These are phyloP conservation scores for Diversispora epigaea DNA, from an alignment of 192 early-diverging fungal species.

Conservation along the genomic window DNA sequence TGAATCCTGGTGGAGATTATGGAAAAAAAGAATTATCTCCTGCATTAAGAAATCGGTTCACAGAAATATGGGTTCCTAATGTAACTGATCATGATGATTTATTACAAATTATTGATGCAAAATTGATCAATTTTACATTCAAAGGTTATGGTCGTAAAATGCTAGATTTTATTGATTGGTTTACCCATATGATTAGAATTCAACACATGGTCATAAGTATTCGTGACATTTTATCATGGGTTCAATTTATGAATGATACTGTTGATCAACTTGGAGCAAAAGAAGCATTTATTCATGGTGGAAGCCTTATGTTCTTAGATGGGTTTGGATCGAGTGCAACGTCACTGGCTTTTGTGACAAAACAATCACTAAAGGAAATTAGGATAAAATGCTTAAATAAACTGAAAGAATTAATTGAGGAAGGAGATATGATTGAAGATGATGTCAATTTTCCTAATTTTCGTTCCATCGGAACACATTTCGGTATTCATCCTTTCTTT, in stretches of 20 bases:
- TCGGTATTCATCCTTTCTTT: constrained; percentile 82
- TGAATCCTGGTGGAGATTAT: constrained; percentile 99
- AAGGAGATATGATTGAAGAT: constrained; percentile 42
- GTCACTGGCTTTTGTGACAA: constrained; percentile 51
- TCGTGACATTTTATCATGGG: constrained; percentile 94
- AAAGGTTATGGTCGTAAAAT: constrained; percentile 57
- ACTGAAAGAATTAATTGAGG: constrained; percentile 45
- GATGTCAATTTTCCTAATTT: constrained; percentile 37
- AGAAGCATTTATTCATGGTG: constrained; percentile 80
- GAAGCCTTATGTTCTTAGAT: constrained; percentile 87
- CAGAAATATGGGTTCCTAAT: constrained; percentile 96
- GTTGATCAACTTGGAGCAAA: constrained; percentile 47
- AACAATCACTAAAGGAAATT: constrained; percentile 51
- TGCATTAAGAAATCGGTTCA: constrained; percentile 96
- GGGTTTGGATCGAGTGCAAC: constrained; percentile 83
- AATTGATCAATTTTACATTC: constrained; percentile 44
- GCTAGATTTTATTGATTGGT: constrained; percentile 82
- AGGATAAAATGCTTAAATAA: constrained; percentile 46
- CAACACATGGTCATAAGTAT: constrained; percentile 66
- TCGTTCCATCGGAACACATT: constrained; percentile 33
- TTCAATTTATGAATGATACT: constrained; percentile 71
- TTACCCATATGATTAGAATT: constrained; percentile 60
- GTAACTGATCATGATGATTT: constrained; percentile 79
- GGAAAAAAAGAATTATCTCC: constrained; percentile 98
- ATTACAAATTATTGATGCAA: constrained; percentile 58